phyloP scores from a whole-genome alignment of 2,329 filamentous ascomycete genomes.

The Pseudocercospora pini-densiflorae region DNA sequence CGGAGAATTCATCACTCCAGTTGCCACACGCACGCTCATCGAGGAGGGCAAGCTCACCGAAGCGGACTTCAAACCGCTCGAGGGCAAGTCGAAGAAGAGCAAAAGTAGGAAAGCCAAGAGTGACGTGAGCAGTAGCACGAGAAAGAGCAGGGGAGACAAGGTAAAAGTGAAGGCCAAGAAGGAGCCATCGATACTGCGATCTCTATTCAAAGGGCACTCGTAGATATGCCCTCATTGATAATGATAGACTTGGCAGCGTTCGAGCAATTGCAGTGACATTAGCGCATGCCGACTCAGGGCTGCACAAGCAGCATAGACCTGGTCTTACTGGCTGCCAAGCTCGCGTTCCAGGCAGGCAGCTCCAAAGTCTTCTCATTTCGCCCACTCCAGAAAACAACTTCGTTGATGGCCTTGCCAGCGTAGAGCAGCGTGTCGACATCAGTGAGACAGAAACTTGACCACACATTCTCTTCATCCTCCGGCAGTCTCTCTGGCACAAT shows the following conservation, averaged over 20 bases:
- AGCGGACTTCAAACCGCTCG: conserved; percentile 46
- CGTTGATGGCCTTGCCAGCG: conserved; percentile 35
- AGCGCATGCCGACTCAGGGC: neutral
- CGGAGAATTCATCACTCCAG: conserved; percentile 67
- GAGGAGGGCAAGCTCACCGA: conserved; percentile 53
- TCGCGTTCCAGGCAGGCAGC: conserved; percentile 35
- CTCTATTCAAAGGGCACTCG: conserved; percentile 44
- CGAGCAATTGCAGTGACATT: neutral
- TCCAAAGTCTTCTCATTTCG: conserved; percentile 25
- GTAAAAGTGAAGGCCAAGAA: conserved; percentile 41
- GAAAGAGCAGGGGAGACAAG: conserved; percentile 27
- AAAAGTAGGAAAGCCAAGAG: conserved; percentile 37
- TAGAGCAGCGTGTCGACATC: conserved; percentile 34
- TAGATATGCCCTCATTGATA: neutral
- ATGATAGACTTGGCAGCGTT: neutral
- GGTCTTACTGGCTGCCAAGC: neutral
- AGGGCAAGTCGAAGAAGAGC: conserved; percentile 42
- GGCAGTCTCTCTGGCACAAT: conserved; percentile 23
- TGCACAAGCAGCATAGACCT: neutral
- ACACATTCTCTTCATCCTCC: conserved; percentile 12
- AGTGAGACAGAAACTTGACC: conserved; percentile 34
- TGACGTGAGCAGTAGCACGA: conserved; percentile 26
- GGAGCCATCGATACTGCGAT: conserved; percentile 48
- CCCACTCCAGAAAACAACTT: conserved; percentile 37
- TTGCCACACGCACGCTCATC: conserved; percentile 53